These are phyloP conservation scores for Balansia obtecta DNA, from an alignment of 2,329 filamentous ascomycete genomes.

Conservation along the genomic window DNA sequence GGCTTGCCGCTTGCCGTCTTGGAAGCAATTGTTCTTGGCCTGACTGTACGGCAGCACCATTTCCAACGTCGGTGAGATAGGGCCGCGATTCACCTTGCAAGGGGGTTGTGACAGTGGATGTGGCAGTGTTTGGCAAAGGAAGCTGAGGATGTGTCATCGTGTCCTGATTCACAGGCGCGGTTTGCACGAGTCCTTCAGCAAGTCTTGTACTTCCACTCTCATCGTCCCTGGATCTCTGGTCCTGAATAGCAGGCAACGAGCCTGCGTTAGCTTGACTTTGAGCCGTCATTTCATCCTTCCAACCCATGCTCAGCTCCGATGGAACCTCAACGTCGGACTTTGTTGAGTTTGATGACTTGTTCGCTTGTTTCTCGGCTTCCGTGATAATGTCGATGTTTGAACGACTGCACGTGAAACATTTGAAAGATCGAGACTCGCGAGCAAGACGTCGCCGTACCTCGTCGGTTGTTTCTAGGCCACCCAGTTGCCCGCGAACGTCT, in stretches of 20 bases:
- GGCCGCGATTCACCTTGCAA: not conserved
- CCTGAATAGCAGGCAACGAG: not conserved
- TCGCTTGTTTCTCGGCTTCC: slow-evolving; percentile 52
- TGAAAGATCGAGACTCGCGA: slow-evolving; percentile 49
- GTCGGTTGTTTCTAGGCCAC: slow-evolving; percentile 68
- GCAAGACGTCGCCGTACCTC: slow-evolving; percentile 59
- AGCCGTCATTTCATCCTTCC: slow-evolving; percentile 56
- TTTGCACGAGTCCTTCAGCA: slow-evolving; percentile 46
- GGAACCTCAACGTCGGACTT: slow-evolving; percentile 36
- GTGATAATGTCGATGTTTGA: slow-evolving; percentile 62
- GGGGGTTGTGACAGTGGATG: not conserved
- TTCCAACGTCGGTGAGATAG: not conserved
- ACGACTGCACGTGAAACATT: slow-evolving; percentile 57
- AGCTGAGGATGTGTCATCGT: not conserved
- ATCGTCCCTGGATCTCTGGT: slow-evolving; percentile 10
- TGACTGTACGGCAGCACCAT: not conserved
- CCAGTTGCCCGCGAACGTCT: slow-evolving; percentile 75
- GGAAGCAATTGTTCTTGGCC: slow-evolving; percentile 1
- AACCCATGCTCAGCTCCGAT: slow-evolving; percentile 51
- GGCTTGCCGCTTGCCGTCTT: slow-evolving; percentile 9
- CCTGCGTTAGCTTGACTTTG: slow-evolving; percentile 7
- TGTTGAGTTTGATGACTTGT: slow-evolving; percentile 19
- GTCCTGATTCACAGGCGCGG: slow-evolving; percentile 18
- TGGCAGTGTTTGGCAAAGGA: not conserved
- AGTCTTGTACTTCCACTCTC: slow-evolving; percentile 31